Percentiles rank a stretch among this genome's conserved stretches.
Conservation (phyloP, 2,329 filamentous ascomycete genomes). For the Ceratocystiopsis brevicomis region DNA sequence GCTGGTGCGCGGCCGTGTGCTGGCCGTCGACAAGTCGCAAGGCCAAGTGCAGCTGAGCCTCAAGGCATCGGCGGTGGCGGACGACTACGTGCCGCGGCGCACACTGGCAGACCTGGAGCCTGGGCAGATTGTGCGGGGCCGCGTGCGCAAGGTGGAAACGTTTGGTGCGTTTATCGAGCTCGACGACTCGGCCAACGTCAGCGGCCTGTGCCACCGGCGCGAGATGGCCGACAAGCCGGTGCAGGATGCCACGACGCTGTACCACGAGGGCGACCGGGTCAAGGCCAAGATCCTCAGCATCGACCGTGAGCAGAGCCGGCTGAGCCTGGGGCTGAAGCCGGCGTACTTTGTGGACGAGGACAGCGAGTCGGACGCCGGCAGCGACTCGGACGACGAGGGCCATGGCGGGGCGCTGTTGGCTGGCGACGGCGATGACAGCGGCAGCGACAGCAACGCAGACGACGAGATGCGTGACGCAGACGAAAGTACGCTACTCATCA, state of each 20-base stretch:
- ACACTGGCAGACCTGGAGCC: conserved; percentile 58
- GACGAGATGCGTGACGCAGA: conserved; percentile 29
- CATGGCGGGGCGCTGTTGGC: conserved; percentile 16
- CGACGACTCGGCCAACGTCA: conserved; percentile 72
- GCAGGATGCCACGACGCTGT: conserved; percentile 72
- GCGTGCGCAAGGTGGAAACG: conserved; percentile 81
- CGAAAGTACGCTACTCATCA: conserved; percentile 21
- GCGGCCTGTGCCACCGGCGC: conserved; percentile 78
- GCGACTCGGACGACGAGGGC: conserved; percentile 27
- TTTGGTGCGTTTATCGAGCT: conserved; percentile 90
- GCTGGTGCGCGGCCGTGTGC: conserved; percentile 72
- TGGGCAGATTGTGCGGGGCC: conserved; percentile 73
- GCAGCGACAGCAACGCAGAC: conserved; percentile 28
- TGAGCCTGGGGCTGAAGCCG: conserved; percentile 83
- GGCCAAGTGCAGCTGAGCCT: conserved; percentile 70
- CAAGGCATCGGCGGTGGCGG: conserved; percentile 67
- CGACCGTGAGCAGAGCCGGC: conserved; percentile 52
- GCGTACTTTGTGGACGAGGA: conserved; percentile 58
- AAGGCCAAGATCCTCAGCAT: conserved; percentile 78
- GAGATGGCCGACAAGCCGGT: conserved; percentile 77
- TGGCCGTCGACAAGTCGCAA: conserved; percentile 46
- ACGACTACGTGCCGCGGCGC: conserved; percentile 49
- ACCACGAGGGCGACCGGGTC: conserved; percentile 77
- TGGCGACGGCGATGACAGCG: conserved; percentile 23
- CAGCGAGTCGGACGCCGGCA: conserved; percentile 21